Evolutionary conservation across 2,329 filamentous ascomycete species (phyloP).

Genomic region (Colletotrichum sp.): DNA sequence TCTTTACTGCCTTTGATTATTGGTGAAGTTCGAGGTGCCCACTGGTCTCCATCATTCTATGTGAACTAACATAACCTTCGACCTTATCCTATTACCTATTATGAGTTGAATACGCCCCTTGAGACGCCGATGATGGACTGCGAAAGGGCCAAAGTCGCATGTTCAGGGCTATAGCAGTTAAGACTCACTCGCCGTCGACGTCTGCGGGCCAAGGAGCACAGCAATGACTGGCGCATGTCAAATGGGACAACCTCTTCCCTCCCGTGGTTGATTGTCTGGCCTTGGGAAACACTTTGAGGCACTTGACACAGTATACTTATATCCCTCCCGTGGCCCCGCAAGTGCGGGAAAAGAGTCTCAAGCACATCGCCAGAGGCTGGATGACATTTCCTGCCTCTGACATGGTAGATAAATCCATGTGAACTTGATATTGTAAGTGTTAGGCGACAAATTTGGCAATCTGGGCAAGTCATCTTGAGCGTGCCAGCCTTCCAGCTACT

Average conservation of each 20-base stretch:
- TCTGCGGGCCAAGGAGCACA: neutral
- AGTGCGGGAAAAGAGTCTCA: rapidly evolving
- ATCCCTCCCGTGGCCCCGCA: rapidly evolving
- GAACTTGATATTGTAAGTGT: neutral
- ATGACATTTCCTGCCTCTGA: rapidly evolving
- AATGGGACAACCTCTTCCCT: too few relatives aligned
- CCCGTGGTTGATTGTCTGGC: too few relatives aligned
- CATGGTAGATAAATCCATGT: neutral
- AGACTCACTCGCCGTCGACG: neutral
- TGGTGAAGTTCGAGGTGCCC: rapidly evolving
- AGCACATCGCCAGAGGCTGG: rapidly evolving
- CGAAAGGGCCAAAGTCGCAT: neutral
- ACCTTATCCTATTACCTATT: neutral
- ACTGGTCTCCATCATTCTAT: neutral
- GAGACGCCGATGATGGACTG: neutral
- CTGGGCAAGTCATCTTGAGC: too few relatives aligned
- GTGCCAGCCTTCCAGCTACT: neutral
- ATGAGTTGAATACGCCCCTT: neutral
- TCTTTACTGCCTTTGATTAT: neutral
- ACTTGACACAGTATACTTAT: rapidly evolving
- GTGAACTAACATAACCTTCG: neutral
- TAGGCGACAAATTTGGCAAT: too few relatives aligned
- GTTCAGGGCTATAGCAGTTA: neutral
- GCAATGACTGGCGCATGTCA: neutral
- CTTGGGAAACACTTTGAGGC: neutral